Percentiles rank a stretch among this genome's conserved stretches.
phyloP scores from a whole-genome alignment of 805 yeast species.

The Tetrapisispora taiwanensis region DNA sequence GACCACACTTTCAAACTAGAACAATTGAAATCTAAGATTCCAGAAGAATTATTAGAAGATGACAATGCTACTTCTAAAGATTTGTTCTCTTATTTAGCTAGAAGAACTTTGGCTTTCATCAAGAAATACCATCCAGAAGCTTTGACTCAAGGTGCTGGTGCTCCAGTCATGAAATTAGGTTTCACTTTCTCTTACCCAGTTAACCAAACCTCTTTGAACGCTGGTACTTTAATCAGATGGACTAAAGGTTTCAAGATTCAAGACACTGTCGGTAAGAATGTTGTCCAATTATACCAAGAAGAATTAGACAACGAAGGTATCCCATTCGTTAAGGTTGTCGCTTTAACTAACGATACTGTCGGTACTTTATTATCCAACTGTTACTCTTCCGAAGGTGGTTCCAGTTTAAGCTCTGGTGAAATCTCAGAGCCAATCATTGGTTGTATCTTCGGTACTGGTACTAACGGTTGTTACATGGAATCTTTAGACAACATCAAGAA shows the following conservation, averaged over 20 bases:
- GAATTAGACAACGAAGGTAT: conserved; percentile 50
- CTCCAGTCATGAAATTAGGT: conserved; percentile 54
- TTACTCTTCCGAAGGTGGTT: conserved; percentile 47
- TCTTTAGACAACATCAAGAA: conserved; percentile 63
- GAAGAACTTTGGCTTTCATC: conserved; percentile 56
- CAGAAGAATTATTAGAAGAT: conserved; percentile 61
- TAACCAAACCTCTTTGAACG: conserved; percentile 66
- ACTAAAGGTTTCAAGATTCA: conserved; percentile 86
- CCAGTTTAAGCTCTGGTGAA: conserved; percentile 39
- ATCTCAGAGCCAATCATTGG: conserved; percentile 76
- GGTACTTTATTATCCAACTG: conserved; percentile 88
- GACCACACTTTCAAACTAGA: conserved; percentile 67
- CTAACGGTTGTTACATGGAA: conserved; percentile 92
- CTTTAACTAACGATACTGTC: conserved; percentile 91
- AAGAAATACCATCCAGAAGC: conserved; percentile 49
- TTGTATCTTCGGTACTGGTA: conserved; percentile 93
- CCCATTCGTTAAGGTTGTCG: conserved; percentile 61
- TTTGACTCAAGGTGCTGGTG: conserved; percentile 23
- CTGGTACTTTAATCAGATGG: conserved; percentile 86
- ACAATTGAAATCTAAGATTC: conserved; percentile 73
- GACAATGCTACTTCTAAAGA: conserved; percentile 43
- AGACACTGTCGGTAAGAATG: conserved; percentile 79
- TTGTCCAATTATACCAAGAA: conserved; percentile 60
- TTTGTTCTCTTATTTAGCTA: conserved; percentile 67
- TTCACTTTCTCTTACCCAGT: conserved; percentile 94